Conservation (phyloP, 495 filamentous ascomycete genomes). For the Jackrogersella multiformis region DNA sequence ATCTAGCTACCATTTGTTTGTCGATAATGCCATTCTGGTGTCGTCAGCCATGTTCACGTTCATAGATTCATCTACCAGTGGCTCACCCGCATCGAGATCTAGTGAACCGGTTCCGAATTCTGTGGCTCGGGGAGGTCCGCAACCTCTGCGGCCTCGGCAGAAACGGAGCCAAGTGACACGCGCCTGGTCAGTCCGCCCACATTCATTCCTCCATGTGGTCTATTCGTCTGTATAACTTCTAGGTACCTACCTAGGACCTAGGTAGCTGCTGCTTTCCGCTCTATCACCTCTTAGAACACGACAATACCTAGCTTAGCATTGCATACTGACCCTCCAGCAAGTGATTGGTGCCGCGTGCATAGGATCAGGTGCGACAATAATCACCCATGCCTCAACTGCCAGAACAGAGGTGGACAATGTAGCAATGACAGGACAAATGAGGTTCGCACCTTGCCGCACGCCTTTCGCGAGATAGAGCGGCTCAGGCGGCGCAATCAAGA, state of each 20-base stretch:
- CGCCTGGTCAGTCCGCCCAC: constrained; percentile 19
- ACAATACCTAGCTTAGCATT: background rate
- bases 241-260: no score
- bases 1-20: no score
- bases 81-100: constrained; percentile 2
- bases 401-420: constrained; percentile 52
- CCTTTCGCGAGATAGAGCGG: constrained; percentile 54
- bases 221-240: no score
- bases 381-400: constrained; percentile 57
- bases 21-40: no score
- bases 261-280: no score
- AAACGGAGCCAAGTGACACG: constrained; percentile 32
- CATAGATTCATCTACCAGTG: constrained; percentile 2
- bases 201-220: background rate
- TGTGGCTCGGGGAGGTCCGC: constrained; percentile 12
- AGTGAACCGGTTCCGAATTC: constrained; percentile 8
- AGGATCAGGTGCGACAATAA: constrained; percentile 59
- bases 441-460: constrained; percentile 49
- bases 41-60: constrained; percentile 23
- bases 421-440: constrained; percentile 48
- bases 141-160: constrained; percentile 21
- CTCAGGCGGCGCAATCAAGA: constrained; percentile 50
- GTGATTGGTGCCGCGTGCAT: constrained; percentile 59
- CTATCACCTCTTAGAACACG: no score
- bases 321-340: constrained; percentile 43